phyloP scores from a whole-genome alignment of 768 basidiomycete species.

The Crassisporium funariophilum region DNA sequence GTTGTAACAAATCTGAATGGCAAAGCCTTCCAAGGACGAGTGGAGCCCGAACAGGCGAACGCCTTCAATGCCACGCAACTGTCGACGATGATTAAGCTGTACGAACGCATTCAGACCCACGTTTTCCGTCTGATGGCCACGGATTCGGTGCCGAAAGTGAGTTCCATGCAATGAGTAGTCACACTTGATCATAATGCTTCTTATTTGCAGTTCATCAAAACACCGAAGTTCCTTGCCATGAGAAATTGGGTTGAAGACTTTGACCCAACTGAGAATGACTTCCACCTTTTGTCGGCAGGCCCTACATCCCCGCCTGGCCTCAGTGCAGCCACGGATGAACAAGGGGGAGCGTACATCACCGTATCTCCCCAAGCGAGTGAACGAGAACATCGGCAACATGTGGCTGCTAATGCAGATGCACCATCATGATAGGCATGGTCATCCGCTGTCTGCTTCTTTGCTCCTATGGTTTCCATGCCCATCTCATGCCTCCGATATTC shows the following conservation, averaged over 20 bases:
- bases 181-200: background rate
- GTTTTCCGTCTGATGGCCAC: constrained; percentile 98
- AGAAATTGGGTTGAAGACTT: constrained; percentile 80
- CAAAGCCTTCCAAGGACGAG: constrained; percentile 75
- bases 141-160: constrained; percentile 96
- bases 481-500: constrained; percentile 7
- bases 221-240: constrained; percentile 76
- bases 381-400: constrained; percentile 54
- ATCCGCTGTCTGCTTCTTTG: background rate
- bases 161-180: constrained; percentile 16
- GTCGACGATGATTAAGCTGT: constrained; percentile 89
- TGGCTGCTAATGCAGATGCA: constrained; percentile 21
- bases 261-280: constrained; percentile 63
- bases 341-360: constrained; percentile 85
- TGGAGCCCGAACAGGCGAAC: constrained; percentile 79
- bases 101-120: constrained; percentile 95
- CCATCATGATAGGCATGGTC: constrained; percentile 31
- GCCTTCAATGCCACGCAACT: constrained; percentile 95
- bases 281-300: constrained; percentile 51
- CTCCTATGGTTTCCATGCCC: background rate
- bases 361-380: constrained; percentile 81
- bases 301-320: constrained; percentile 75
- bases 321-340: constrained; percentile 60
- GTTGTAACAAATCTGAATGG: constrained; percentile 79
- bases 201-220: constrained; percentile 77